Percentiles rank a stretch among this genome's conserved stretches.
Conservation (phyloP, 305 asterid genomes). For the Fraxinus floribunda region DNA sequence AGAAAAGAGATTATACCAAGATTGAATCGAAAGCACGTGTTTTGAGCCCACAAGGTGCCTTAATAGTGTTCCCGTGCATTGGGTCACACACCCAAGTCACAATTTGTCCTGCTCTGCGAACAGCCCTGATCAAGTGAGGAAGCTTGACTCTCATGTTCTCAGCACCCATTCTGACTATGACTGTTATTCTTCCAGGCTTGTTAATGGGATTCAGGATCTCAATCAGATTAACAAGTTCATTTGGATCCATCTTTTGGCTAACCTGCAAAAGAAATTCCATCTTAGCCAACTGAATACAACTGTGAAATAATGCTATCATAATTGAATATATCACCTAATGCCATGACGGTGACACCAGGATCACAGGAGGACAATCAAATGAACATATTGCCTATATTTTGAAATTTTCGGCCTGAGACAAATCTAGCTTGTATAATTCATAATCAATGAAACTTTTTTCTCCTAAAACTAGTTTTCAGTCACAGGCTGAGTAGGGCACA, state of each 20-base stretch:
- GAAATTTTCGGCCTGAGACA: background rate
- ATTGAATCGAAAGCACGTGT: conserved; percentile 83
- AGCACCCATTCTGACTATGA: conserved; percentile 82
- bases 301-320: background rate
- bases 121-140: conserved; percentile 77
- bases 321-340: background rate
- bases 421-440: background rate
- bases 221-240: conserved; percentile 60
- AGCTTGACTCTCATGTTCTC: conserved; percentile 89
- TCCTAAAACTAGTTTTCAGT: background rate
- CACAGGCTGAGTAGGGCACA: background rate
- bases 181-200: conserved; percentile 77
- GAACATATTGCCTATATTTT: background rate
- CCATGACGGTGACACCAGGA: background rate
- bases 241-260: conserved; percentile 91
- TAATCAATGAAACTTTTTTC: background rate
- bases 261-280: conserved; percentile 49
- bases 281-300: background rate
- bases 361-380: background rate
- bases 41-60: conserved; percentile 84
- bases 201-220: conserved; percentile 67
- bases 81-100: conserved; percentile 89
- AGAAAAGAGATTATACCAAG: conserved; percentile 48
- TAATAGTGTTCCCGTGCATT: conserved; percentile 84
- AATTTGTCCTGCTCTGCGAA: conserved; percentile 72